Conservation (phyloP, 202 grass and related monocot species). For the Saccharum hybrid region DNA sequence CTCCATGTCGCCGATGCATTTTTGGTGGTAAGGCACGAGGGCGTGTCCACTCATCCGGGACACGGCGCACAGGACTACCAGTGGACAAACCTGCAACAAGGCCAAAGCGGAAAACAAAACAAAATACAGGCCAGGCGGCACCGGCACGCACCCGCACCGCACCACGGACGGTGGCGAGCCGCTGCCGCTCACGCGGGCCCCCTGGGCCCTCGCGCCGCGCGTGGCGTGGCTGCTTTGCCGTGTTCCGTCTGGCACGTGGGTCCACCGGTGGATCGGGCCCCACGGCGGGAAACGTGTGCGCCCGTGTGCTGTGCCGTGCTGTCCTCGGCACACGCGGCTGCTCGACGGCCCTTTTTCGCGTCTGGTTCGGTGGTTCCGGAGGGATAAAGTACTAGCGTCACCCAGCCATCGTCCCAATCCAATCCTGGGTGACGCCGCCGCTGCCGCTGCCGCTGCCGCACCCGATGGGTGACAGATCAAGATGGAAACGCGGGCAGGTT, state of each 20-base stretch:
- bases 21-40: too few relatives aligned
- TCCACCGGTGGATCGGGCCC: neutral
- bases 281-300: neutral
- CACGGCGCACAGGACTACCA: slow-evolving; percentile 6
- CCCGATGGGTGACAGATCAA: neutral
- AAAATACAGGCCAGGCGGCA: neutral
- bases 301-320: neutral
- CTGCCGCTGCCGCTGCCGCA: neutral
- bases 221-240: neutral
- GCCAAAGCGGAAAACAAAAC: neutral
- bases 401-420: slow-evolving; percentile 21
- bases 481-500: slow-evolving; percentile 20
- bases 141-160: slow-evolving; percentile 14
- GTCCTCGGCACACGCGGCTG: slow-evolving; percentile 31
- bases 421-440: slow-evolving; percentile 7
- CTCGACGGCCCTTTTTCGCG: neutral
- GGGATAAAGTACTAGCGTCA: slow-evolving; percentile 36
- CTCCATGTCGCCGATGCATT: too few relatives aligned
- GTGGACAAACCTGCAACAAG: too few relatives aligned
- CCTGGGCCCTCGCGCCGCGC: too few relatives aligned
- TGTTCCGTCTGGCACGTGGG: neutral
- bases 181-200: too few relatives aligned
- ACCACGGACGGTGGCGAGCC: slow-evolving; percentile 65
- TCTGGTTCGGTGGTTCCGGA: neutral
- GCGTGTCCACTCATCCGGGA: too few relatives aligned